A percentile compares a stretch with the other conserved stretches of the same genome.
Conservation (phyloP, 2,329 filamentous ascomycete genomes). For the Stagonosporopsis cucurbitacearum region DNA sequence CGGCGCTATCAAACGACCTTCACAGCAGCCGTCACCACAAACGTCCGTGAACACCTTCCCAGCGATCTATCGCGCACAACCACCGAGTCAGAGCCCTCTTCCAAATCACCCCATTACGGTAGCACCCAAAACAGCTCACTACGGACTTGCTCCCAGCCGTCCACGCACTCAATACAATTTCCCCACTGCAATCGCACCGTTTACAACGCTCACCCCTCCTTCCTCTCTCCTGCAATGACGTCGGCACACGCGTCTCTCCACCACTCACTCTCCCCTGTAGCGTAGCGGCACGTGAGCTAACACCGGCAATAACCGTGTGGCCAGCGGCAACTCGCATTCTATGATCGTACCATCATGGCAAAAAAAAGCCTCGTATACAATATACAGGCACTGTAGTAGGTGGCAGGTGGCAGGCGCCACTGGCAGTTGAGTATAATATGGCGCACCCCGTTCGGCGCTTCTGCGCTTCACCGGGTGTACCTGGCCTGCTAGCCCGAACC, state of each 20-base stretch:
- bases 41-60: neutral
- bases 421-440: neutral
- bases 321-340: too few relatives aligned
- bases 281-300: neutral
- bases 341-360: too few relatives aligned
- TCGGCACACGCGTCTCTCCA: slow-evolving; percentile 10
- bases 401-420: too few relatives aligned
- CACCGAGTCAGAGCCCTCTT: neutral
- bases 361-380: too few relatives aligned
- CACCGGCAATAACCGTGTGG: neutral
- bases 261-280: neutral
- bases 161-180: slow-evolving; percentile 4
- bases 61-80: neutral
- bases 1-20: neutral
- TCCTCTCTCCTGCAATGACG: slow-evolving; percentile 6
- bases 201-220: slow-evolving; percentile 2
- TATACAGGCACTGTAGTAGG: too few relatives aligned
- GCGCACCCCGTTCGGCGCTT: slow-evolving; percentile 6
- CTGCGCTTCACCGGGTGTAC: slow-evolving; percentile 7
- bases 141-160: neutral
- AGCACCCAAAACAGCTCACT: slow-evolving; percentile 1
- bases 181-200: slow-evolving; percentile 9
- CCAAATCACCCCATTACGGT: slow-evolving; percentile 6
- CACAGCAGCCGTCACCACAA: neutral
- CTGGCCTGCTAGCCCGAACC: neutral